These are phyloP conservation scores for Colletotrichum lupini DNA, from an alignment of 2,329 filamentous ascomycete species.

Conservation along the genomic window DNA sequence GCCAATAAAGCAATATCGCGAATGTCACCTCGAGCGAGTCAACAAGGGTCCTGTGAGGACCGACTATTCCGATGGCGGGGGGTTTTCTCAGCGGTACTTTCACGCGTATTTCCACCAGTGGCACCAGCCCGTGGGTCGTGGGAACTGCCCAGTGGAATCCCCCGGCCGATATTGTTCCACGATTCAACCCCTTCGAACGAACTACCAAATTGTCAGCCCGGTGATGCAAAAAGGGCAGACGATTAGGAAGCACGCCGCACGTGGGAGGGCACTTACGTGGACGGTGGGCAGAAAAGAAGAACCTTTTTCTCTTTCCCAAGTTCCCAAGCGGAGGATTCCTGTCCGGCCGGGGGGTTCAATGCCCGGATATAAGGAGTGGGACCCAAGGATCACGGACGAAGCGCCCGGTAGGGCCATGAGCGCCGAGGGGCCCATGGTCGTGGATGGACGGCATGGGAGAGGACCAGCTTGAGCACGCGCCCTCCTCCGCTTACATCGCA, in stretches of 20 bases:
- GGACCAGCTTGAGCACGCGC: constrained; percentile 7
- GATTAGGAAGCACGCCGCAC: too few relatives aligned
- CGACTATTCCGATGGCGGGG: neutral
- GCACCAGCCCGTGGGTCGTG: neutral
- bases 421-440: constrained; percentile 11
- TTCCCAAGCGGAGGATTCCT: neutral
- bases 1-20: constrained; percentile 1
- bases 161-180: constrained; percentile 4
- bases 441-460: neutral
- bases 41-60: neutral
- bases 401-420: constrained; percentile 17
- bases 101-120: constrained; percentile 4
- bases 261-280: neutral
- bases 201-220: neutral
- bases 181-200: neutral
- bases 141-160: neutral
- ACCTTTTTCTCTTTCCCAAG: neutral
- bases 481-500: constrained; percentile 20
- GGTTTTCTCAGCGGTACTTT: neutral
- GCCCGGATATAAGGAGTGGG: constrained; percentile 25
- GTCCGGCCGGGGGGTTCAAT: constrained; percentile 8
- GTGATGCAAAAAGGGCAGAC: constrained; percentile 12
- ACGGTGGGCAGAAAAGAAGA: neutral
- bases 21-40: constrained; percentile 14
- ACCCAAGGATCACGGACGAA: constrained; percentile 22